Conservation (phyloP, 2,329 filamentous ascomycete species). For the Chaetomium strumarium region DNA sequence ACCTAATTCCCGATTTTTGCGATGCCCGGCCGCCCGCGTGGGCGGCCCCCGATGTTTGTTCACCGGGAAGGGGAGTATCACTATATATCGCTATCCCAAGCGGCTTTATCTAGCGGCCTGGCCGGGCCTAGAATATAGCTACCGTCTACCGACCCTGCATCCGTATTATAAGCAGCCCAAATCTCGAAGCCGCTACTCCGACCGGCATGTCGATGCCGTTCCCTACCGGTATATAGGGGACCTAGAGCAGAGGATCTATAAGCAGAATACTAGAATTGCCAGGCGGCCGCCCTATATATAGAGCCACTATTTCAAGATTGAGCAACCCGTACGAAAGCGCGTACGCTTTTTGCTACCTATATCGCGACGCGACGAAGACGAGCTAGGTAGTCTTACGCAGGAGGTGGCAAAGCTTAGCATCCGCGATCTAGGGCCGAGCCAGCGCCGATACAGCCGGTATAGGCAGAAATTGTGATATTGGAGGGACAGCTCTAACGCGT, state of each 20-base stretch:
- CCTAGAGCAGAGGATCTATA: not conserved
- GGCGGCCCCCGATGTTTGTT: too few species aligned
- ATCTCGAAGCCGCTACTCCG: conserved; percentile 4
- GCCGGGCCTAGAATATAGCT: conserved; percentile 2
- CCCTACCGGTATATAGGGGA: not conserved
- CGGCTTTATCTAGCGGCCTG: conserved; percentile 4
- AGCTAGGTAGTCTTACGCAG: conserved; percentile 7
- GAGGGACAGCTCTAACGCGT: conserved; percentile 7
- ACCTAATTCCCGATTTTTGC: too few species aligned
- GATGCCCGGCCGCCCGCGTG: too few species aligned
- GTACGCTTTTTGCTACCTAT: conserved; percentile 11
- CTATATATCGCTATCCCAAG: conserved; percentile 4
- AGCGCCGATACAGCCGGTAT: conserved; percentile 7
- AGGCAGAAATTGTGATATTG: conserved; percentile 6
- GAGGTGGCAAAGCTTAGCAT: conserved; percentile 12
- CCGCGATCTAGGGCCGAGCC: not conserved
- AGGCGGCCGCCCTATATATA: not conserved
- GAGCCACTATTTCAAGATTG: conserved; percentile 9
- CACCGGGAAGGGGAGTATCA: conserved; percentile 2
- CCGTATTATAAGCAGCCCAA: conserved; percentile 1
- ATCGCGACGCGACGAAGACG: conserved; percentile 3
- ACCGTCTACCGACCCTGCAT: conserved; percentile 4
- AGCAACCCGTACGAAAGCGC: conserved; percentile 4
- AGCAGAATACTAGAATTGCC: conserved; percentile 5
- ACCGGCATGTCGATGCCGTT: conserved; percentile 4